A percentile compares a stretch with the other conserved stretches of the same genome.
Evolutionary conservation across 768 basidiomycete genomes (phyloP).

Genomic region (Boletus sp.): DNA sequence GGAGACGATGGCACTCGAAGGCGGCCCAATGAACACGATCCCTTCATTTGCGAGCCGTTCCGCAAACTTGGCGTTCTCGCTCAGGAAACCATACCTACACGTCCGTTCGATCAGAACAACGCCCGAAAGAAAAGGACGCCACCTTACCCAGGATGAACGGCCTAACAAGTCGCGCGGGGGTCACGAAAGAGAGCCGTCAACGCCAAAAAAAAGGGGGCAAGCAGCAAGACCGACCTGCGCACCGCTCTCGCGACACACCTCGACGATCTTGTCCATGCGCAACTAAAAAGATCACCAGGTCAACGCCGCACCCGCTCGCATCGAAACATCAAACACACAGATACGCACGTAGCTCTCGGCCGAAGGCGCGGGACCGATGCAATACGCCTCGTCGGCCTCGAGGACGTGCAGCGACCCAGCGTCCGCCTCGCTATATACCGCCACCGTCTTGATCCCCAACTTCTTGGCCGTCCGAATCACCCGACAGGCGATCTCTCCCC

Average conservation of each 20-base stretch:
- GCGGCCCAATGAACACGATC: conserved; percentile 89
- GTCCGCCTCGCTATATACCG: conserved; percentile 89
- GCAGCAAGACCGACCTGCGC: conserved; percentile 61
- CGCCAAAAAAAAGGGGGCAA: neutral
- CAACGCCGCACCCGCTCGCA: neutral
- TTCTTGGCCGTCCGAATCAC: conserved; percentile 89
- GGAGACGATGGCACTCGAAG: conserved; percentile 80
- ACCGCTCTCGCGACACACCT: conserved; percentile 75
- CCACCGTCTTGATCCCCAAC: conserved; percentile 88
- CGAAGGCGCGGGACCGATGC: conserved; percentile 89
- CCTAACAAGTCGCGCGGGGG: conserved; percentile 57
- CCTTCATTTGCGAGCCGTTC: conserved; percentile 71
- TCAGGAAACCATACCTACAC: conserved; percentile 81
- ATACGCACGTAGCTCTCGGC: conserved; percentile 81
- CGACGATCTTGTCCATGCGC: conserved; percentile 84
- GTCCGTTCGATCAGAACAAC: neutral
- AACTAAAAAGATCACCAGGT: conserved; percentile 47
- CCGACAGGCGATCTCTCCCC: conserved; percentile 95
- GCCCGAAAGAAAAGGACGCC: neutral
- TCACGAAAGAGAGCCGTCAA: neutral
- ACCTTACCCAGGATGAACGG: conserved; percentile 85
- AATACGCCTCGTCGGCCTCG: conserved; percentile 88
- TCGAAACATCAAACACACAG: neutral
- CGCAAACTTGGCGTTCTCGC: conserved; percentile 87
- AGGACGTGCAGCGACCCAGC: conserved; percentile 77